phyloP scores from a whole-genome alignment of 495 filamentous ascomycete genomes.

The Aspergillus coremiiformis region DNA sequence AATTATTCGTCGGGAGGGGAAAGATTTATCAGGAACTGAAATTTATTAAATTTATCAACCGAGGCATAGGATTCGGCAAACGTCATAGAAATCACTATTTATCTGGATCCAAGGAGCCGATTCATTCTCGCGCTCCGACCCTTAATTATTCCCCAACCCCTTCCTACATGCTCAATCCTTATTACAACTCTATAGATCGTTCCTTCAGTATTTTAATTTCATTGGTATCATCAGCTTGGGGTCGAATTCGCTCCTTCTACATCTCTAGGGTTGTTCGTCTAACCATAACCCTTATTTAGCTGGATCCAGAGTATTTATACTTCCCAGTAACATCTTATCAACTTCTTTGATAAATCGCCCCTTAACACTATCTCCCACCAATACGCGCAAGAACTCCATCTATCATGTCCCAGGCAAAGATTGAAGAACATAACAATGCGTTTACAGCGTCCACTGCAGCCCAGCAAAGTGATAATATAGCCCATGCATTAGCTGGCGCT shows the following conservation, averaged over 20 bases:
- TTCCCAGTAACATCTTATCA: not conserved
- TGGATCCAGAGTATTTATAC: not conserved
- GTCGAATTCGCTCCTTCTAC: not conserved
- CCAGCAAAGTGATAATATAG: conserved; percentile 83
- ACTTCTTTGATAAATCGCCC: not conserved
- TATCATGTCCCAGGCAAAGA: conserved; percentile 36
- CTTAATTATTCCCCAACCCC: not conserved
- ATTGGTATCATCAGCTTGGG: not conserved
- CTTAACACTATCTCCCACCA: not conserved
- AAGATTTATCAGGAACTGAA: too few relatives aligned
- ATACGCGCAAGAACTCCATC: not conserved
- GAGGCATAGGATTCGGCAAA: conserved; percentile 40
- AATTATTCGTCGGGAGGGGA: not conserved
- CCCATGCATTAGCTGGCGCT: conserved; percentile 79
- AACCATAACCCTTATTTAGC: not conserved
- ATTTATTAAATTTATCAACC: too few relatives aligned
- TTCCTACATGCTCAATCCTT: conserved; percentile 2
- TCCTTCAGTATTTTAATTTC: not conserved
- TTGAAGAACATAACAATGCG: conserved; percentile 29
- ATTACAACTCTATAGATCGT: not conserved
- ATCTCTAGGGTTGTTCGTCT: not conserved
- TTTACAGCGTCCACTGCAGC: conserved; percentile 39
- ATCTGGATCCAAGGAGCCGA: conserved; percentile 24
- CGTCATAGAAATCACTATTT: conserved; percentile 34
- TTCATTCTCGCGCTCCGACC: conserved; percentile 25